Evolutionary conservation across 495 filamentous ascomycete species (phyloP).

Genomic region (Terfezia claveryi): DNA sequence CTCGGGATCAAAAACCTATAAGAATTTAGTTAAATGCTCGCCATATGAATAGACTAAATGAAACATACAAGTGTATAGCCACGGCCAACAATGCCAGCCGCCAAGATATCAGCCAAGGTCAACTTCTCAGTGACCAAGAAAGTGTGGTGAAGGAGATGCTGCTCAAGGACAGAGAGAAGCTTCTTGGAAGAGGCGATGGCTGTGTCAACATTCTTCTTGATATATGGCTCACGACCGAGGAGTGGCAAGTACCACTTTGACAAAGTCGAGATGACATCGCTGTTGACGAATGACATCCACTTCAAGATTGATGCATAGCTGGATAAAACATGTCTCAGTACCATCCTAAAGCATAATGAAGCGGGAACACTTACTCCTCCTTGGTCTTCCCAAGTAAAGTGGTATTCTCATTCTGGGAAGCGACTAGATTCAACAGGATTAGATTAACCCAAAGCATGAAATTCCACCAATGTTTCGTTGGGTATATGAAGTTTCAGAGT

Average conservation of each 20-base stretch:
- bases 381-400: constrained; percentile 97
- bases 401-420: constrained; percentile 99
- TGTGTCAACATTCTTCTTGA: constrained; percentile 91
- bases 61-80: constrained; percentile 47
- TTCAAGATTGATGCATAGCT: constrained; percentile 84
- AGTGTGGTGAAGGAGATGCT: constrained; percentile 78
- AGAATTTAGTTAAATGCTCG: not conserved
- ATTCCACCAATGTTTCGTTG: not conserved
- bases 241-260: constrained; percentile 79
- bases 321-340: constrained; percentile 9
- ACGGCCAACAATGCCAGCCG: constrained; percentile 50
- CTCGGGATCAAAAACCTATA: constrained; percentile 55
- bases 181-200: constrained; percentile 40
- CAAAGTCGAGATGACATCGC: constrained; percentile 53
- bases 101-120: constrained; percentile 85
- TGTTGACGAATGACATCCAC: constrained; percentile 88
- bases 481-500: constrained; percentile 25
- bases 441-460: too few species aligned
- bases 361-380: constrained; percentile 48
- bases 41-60: not conserved
- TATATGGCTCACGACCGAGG: constrained; percentile 62
- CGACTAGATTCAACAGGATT: constrained; percentile 34
- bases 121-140: constrained; percentile 95
- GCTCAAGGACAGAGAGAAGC: constrained; percentile 48
- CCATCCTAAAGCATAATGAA: not conserved